Conservation (phyloP, 2,329 filamentous ascomycete genomes). For the Xylaria sp. region DNA sequence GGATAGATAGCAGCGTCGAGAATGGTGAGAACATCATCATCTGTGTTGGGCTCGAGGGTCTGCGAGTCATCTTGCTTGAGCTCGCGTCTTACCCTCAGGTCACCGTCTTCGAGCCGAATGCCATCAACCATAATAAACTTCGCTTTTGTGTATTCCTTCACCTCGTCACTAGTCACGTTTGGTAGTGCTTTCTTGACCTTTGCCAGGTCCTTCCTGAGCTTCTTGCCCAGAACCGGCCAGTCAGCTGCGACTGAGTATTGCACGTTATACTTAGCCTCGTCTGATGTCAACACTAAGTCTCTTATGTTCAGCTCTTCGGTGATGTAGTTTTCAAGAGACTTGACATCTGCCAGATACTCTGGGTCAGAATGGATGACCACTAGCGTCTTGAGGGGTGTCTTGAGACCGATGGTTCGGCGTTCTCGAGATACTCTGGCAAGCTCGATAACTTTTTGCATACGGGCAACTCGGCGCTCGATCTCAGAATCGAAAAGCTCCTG, state of each 20-base stretch:
- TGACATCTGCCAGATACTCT: slow-evolving; percentile 84
- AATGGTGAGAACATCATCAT: slow-evolving; percentile 88
- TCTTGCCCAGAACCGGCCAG: slow-evolving; percentile 94
- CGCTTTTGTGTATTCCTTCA: slow-evolving; percentile 75
- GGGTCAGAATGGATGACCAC: slow-evolving; percentile 85
- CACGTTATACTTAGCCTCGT: slow-evolving; percentile 90
- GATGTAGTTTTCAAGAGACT: slow-evolving; percentile 85
- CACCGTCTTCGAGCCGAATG: slow-evolving; percentile 80
- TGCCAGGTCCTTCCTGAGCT: slow-evolving; percentile 92
- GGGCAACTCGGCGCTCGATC: slow-evolving; percentile 82
- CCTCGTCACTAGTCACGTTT: slow-evolving; percentile 75
- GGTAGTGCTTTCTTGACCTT: slow-evolving; percentile 92
- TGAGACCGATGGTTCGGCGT: slow-evolving; percentile 81
- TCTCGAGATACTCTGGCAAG: slow-evolving; percentile 86
- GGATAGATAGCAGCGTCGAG: slow-evolving; percentile 83
- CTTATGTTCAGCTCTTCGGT: slow-evolving; percentile 89
- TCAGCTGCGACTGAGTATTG: slow-evolving; percentile 89
- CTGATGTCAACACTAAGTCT: slow-evolving; percentile 80
- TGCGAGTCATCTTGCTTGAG: slow-evolving; percentile 76
- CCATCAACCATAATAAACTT: slow-evolving; percentile 83
- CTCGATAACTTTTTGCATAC: slow-evolving; percentile 97
- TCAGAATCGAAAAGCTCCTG: slow-evolving; percentile 85
- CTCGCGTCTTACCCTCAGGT: slow-evolving; percentile 81
- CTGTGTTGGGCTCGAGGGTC: slow-evolving; percentile 84
- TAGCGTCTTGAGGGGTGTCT: slow-evolving; percentile 87